Percentiles rank a stretch among this genome's conserved stretches.
phyloP scores from a whole-genome alignment of 768 basidiomycete species.

The Collybiopsis luxurians region DNA sequence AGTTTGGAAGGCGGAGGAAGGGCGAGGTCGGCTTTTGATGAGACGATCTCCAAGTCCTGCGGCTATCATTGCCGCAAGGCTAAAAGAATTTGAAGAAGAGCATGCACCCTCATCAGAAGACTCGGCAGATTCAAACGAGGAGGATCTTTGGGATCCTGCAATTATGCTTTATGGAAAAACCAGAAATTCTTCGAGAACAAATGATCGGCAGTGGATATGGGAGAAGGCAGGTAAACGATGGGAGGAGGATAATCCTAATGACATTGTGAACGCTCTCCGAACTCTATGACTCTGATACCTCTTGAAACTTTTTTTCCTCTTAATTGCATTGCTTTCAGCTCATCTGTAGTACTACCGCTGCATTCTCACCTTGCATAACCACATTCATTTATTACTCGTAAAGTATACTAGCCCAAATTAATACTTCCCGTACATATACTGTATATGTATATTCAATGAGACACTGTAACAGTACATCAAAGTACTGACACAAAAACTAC shows the following conservation, averaged over 20 bases:
- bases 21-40: background rate
- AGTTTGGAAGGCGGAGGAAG: background rate
- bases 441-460: too few relatives aligned
- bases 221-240: conserved; percentile 36
- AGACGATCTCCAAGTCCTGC: background rate
- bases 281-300: conserved; percentile 18
- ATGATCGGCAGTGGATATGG: conserved; percentile 35
- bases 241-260: conserved; percentile 32
- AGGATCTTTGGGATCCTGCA: conserved; percentile 5
- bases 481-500: too few relatives aligned
- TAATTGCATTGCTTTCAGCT: background rate
- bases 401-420: too few relatives aligned
- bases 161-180: background rate
- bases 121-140: background rate
- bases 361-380: too few relatives aligned
- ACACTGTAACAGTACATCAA: too few relatives aligned
- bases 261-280: conserved; percentile 32
- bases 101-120: background rate
- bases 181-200: conserved; percentile 11
- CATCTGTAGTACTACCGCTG: background rate
- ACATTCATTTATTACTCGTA: too few relatives aligned
- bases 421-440: too few relatives aligned
- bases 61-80: background rate
- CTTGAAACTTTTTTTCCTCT: background rate
- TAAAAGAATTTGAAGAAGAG: background rate